A percentile compares a stretch with the other conserved stretches of the same genome.
These are phyloP conservation scores for Xylaria sp. DNA, from an alignment of 2,329 filamentous ascomycete species.

Conservation along the genomic window DNA sequence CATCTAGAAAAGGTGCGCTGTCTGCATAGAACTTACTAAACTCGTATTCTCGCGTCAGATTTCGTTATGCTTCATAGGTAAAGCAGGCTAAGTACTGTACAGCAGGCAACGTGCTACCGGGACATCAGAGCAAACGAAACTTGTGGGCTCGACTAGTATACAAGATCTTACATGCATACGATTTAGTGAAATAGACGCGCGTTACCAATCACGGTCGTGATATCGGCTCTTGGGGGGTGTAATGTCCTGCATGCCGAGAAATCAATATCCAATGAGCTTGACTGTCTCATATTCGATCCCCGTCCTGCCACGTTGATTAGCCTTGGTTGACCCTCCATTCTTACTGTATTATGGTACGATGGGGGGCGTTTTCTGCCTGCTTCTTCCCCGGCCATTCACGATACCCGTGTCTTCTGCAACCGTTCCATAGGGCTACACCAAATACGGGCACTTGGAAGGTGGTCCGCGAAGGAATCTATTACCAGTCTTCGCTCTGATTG, in stretches of 20 bases:
- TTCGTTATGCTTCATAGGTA: background rate
- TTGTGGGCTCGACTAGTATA: background rate
- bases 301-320: constrained; percentile 27
- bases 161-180: constrained; percentile 18
- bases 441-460: background rate
- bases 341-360: constrained; percentile 25
- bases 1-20: background rate
- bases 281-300: constrained; percentile 17
- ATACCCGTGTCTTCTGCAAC: background rate
- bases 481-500: constrained; percentile 21
- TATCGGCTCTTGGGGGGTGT: constrained; percentile 2
- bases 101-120: constrained; percentile 1
- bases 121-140: background rate
- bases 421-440: constrained; percentile 7
- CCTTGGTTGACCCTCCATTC: background rate
- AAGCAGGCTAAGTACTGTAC: background rate
- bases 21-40: constrained; percentile 4
- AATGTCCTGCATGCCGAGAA: constrained; percentile 23
- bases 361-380: background rate
- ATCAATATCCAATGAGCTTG: constrained; percentile 20
- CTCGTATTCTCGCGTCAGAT: constrained; percentile 4
- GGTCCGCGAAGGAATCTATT: constrained; percentile 12
- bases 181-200: constrained; percentile 20
- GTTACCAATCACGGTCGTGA: constrained; percentile 25
- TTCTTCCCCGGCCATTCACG: background rate